Percentiles rank a stretch among this genome's conserved stretches.
phyloP scores from a whole-genome alignment of 768 basidiomycete genomes.

The Tulasnella sp. region DNA sequence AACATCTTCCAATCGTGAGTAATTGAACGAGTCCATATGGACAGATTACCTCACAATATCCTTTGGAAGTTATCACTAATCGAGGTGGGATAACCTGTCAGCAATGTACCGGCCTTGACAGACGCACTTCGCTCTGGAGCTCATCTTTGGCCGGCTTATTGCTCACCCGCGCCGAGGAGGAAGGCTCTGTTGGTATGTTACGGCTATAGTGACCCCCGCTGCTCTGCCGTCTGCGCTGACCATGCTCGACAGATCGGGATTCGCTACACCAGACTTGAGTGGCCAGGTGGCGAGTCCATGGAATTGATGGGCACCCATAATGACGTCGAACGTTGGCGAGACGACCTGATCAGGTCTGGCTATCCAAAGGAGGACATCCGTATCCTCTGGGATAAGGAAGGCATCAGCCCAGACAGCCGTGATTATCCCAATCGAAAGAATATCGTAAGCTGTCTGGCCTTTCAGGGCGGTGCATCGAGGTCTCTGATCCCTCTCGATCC shows the following conservation, averaged over 20 bases:
- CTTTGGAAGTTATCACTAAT: too few species aligned
- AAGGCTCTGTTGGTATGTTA: too few species aligned
- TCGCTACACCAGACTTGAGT: background rate
- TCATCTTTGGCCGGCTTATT: too few species aligned
- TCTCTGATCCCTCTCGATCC: background rate
- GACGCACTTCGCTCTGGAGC: too few species aligned
- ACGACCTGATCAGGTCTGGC: background rate
- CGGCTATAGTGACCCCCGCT: too few species aligned
- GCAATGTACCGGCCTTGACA: too few species aligned
- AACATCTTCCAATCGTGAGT: too few species aligned
- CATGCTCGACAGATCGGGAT: background rate
- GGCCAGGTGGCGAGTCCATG: background rate
- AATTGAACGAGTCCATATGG: too few species aligned
- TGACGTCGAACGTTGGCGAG: background rate
- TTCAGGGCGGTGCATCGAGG: background rate
- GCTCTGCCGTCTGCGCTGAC: too few species aligned
- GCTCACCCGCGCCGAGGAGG: too few species aligned
- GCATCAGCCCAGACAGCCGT: background rate
- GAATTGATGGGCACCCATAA: background rate
- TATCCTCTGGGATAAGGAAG: background rate
- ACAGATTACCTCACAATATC: too few species aligned
- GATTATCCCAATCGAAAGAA: background rate
- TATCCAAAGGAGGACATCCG: background rate
- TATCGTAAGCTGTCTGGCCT: background rate
- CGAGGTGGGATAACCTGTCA: too few species aligned